These are phyloP conservation scores for Fragilariopsis cylindrus DNA, from an alignment of 108 stramenopile species.

Conservation along the genomic window DNA sequence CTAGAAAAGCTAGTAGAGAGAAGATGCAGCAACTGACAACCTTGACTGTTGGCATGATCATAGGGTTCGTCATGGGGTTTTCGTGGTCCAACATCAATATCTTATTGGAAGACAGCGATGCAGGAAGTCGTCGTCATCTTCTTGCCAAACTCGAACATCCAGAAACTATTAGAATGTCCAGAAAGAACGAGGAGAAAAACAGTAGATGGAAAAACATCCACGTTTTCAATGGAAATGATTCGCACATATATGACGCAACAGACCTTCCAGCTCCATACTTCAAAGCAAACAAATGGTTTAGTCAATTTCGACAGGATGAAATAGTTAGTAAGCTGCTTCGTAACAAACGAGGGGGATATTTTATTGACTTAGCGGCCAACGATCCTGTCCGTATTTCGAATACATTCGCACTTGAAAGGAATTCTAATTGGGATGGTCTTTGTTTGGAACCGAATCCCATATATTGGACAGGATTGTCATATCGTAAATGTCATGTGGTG, in stretches of 20 bases:
- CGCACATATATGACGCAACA: constrained; percentile 20
- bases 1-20: no score
- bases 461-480: constrained; percentile 56
- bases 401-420: constrained; percentile 49
- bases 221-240: constrained; percentile 44
- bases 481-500: constrained; percentile 46
- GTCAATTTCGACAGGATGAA: constrained; percentile 53
- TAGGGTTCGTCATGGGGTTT: constrained; percentile 10
- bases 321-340: constrained; percentile 33
- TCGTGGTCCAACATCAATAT: not conserved
- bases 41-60: constrained; percentile 4
- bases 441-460: constrained; percentile 54
- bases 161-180: not conserved
- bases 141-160: constrained; percentile 5
- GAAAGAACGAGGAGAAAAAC: not conserved
- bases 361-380: constrained; percentile 66
- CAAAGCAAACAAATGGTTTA: constrained; percentile 40
- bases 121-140: not conserved
- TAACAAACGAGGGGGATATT: constrained; percentile 46
- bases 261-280: constrained; percentile 18
- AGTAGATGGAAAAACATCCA: constrained; percentile 54
- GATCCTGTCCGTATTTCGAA: constrained; percentile 49
- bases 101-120: not conserved
- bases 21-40: not conserved
- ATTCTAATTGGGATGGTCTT: constrained; percentile 46